These are phyloP conservation scores for Rhododendron ovatum DNA, from an alignment of 148 eudicot species.

Conservation along the genomic window DNA sequence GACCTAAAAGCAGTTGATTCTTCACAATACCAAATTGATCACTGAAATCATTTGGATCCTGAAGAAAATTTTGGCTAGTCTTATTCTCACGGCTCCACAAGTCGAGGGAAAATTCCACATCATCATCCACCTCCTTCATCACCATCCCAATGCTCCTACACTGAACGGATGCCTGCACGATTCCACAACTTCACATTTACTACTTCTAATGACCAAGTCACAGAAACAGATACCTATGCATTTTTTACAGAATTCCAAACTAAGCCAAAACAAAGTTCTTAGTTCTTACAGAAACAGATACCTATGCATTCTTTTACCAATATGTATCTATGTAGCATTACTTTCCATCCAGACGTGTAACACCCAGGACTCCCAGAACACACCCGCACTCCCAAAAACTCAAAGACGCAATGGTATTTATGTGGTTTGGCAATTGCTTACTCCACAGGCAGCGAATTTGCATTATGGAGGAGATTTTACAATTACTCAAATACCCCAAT, in stretches of 20 bases:
- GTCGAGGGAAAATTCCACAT: constrained; percentile 66
- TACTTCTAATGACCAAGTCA: neutral
- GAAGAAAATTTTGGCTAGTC: constrained; percentile 34
- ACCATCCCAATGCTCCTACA: constrained; percentile 29
- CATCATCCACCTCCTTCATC: constrained; percentile 69
- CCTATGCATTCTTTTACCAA: too few relatives aligned
- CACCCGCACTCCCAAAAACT: neutral
- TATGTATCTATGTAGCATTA: too few relatives aligned
- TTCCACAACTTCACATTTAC: neutral
- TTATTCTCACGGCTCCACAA: constrained; percentile 55
- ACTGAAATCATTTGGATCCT: constrained; percentile 38
- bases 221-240: neutral
- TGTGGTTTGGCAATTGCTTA: neutral
- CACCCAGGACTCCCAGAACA: too few relatives aligned
- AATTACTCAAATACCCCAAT: neutral
- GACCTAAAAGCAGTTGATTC: neutral
- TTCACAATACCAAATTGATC: constrained; percentile 40
- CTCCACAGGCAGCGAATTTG: neutral
- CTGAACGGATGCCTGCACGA: constrained; percentile 44
- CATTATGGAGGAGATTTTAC: neutral
- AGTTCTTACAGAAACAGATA: too few relatives aligned
- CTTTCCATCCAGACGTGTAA: too few relatives aligned
- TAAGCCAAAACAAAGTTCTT: neutral
- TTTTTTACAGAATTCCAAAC: neutral
- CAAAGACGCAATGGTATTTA: neutral